Conservation (phyloP, 108 stramenopile genomes). For the Nitzschia sp. region DNA sequence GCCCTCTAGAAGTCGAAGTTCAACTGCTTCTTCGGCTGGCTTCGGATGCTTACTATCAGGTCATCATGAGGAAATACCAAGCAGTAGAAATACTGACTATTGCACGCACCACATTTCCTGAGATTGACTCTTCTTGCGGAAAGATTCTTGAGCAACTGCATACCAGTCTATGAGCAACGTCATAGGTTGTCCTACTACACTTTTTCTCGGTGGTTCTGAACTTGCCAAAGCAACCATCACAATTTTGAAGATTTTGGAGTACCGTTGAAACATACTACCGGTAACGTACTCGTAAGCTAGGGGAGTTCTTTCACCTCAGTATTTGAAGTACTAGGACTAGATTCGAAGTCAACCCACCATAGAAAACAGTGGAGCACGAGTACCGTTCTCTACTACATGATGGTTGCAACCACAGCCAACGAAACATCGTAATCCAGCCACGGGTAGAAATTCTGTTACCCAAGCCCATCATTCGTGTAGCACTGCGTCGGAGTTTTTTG, state of each 20-base stretch:
- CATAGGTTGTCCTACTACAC: background rate
- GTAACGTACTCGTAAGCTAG: too few relatives aligned
- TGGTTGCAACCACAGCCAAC: too few relatives aligned
- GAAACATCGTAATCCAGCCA: too few relatives aligned
- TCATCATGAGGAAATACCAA: slow-evolving; percentile 7
- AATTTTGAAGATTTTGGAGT: background rate
- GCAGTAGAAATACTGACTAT: slow-evolving; percentile 3
- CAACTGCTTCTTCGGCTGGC: slow-evolving; percentile 2
- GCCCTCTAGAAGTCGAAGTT: background rate
- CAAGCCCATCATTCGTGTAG: too few relatives aligned
- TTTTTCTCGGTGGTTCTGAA: background rate
- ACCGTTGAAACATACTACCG: too few relatives aligned
- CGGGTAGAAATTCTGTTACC: too few relatives aligned
- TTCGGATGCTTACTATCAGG: slow-evolving; percentile 12
- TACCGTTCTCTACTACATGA: too few relatives aligned
- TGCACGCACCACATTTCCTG: background rate
- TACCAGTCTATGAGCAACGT: background rate
- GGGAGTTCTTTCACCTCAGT: too few relatives aligned
- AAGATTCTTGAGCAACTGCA: background rate
- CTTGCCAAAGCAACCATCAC: background rate
- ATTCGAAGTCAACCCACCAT: too few relatives aligned
- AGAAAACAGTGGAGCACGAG: too few relatives aligned
- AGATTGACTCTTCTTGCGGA: background rate
- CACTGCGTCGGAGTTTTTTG: too few relatives aligned
- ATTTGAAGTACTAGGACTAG: too few relatives aligned